Percentiles rank a stretch among this genome's conserved stretches.
Evolutionary conservation across 768 basidiomycete genomes (phyloP).

Genomic region (Collybia sordida): DNA sequence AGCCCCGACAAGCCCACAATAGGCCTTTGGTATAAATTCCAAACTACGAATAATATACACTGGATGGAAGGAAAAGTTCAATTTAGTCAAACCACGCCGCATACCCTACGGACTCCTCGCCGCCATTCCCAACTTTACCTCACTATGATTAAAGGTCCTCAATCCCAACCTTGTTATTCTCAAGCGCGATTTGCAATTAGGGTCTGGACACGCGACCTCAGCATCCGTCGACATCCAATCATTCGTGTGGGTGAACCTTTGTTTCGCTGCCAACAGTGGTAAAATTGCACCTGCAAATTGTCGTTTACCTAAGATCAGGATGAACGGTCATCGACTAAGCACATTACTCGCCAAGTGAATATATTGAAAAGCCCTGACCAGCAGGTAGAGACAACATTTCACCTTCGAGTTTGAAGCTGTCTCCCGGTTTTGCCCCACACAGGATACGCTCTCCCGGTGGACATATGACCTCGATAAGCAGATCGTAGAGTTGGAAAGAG

Average conservation of each 20-base stretch:
- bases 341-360: constrained; percentile 49
- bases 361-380: constrained; percentile 67
- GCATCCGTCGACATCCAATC: constrained; percentile 74
- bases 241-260: constrained; percentile 49
- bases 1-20: too few relatives aligned
- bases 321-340: neutral
- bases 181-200: constrained; percentile 57
- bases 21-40: too few relatives aligned
- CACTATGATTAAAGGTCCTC: constrained; percentile 53
- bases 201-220: constrained; percentile 67
- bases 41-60: too few relatives aligned
- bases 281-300: constrained; percentile 49
- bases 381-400: constrained; percentile 64
- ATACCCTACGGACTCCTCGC: too few relatives aligned
- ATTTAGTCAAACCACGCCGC: too few relatives aligned
- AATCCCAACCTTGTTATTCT: constrained; percentile 49
- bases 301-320: constrained; percentile 1
- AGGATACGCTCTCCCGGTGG: constrained; percentile 55
- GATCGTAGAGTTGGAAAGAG: constrained; percentile 60
- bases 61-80: too few relatives aligned
- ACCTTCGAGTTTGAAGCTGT: constrained; percentile 61
- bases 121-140: constrained; percentile 47
- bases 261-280: constrained; percentile 68
- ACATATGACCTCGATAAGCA: constrained; percentile 62
- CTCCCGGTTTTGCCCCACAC: constrained; percentile 65